phyloP scores from a whole-genome alignment of 129 eudicot species.

The Oenanthe sinensis region DNA sequence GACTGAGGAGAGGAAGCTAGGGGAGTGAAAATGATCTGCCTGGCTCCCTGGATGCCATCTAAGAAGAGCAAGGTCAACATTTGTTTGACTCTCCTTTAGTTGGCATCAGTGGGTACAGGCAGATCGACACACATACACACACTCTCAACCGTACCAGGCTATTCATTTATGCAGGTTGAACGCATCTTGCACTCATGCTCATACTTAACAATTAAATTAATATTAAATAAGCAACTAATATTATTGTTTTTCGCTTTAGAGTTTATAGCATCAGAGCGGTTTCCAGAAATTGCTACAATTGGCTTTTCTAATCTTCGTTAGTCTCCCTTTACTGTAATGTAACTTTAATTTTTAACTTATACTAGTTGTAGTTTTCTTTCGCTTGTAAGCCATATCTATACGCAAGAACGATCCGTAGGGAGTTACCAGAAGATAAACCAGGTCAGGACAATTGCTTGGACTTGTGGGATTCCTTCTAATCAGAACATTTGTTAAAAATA shows the following conservation, averaged over 20 bases:
- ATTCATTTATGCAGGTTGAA: neutral
- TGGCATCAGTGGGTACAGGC: conserved; percentile 25
- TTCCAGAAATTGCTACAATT: too few relatives aligned
- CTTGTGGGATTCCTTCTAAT: too few relatives aligned
- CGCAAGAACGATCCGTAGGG: too few relatives aligned
- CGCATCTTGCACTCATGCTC: neutral
- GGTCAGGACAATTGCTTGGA: too few relatives aligned
- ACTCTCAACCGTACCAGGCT: too few relatives aligned
- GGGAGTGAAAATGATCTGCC: conserved; percentile 13
- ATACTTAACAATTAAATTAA: neutral
- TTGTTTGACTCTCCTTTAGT: conserved; percentile 15
- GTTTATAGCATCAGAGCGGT: neutral
- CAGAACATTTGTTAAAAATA: too few relatives aligned
- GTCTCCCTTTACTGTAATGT: too few relatives aligned
- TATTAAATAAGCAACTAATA: neutral
- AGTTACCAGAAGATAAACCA: too few relatives aligned
- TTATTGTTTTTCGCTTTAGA: neutral
- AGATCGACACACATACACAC: neutral
- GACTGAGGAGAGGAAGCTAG: neutral
- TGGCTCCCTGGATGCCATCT: conserved; percentile 26
- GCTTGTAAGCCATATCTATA: too few relatives aligned
- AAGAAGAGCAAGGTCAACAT: conserved; percentile 3
- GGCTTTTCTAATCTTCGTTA: too few relatives aligned
- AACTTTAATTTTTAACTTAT: too few relatives aligned
- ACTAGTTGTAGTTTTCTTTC: too few relatives aligned